These are phyloP conservation scores for Cetradonia linearis DNA, from an alignment of 495 filamentous ascomycete genomes.

Conservation along the genomic window DNA sequence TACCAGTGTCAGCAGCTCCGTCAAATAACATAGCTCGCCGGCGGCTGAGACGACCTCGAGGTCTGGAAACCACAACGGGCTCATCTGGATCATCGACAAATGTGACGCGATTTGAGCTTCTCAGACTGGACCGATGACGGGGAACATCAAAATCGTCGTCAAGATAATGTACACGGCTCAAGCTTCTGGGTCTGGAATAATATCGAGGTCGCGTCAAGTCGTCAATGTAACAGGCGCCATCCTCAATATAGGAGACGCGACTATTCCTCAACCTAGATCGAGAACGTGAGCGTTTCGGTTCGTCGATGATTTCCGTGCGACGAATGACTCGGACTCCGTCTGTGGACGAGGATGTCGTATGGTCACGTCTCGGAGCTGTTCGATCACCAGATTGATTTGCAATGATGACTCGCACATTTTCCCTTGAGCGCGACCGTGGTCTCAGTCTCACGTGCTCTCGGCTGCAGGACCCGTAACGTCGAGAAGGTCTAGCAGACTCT, in stretches of 20 bases:
- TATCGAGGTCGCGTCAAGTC: conserved; percentile 4
- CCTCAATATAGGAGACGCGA: conserved; percentile 1
- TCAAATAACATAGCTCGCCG: conserved; percentile 14
- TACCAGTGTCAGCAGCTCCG: conserved; percentile 13
- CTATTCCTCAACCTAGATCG: conserved; percentile 17
- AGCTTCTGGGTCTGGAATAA: conserved; percentile 6
- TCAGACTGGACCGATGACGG: neutral
- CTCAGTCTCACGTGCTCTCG: neutral
- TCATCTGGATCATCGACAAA: conserved; percentile 20
- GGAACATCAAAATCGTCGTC: conserved; percentile 4
- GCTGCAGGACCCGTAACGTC: neutral
- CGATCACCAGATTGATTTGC: conserved; percentile 14
- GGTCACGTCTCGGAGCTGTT: conserved; percentile 1
- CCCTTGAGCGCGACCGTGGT: conserved; percentile 14
- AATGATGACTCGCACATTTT: conserved; percentile 18
- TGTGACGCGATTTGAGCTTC: conserved; percentile 10
- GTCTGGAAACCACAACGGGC: neutral
- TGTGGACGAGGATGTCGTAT: conserved; percentile 6
- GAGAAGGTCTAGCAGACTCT: conserved; percentile 1
- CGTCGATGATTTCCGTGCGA: conserved; percentile 14
- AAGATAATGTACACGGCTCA: conserved; percentile 7
- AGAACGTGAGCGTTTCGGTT: conserved; percentile 1
- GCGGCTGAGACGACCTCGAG: conserved; percentile 7
- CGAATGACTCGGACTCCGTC: conserved; percentile 17
- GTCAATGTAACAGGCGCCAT: conserved; percentile 7